Evolutionary conservation across 768 basidiomycete species (phyloP), one percentile per base, ranked within the genome.

Genomic region (Leccinellum luteum): DNA sequence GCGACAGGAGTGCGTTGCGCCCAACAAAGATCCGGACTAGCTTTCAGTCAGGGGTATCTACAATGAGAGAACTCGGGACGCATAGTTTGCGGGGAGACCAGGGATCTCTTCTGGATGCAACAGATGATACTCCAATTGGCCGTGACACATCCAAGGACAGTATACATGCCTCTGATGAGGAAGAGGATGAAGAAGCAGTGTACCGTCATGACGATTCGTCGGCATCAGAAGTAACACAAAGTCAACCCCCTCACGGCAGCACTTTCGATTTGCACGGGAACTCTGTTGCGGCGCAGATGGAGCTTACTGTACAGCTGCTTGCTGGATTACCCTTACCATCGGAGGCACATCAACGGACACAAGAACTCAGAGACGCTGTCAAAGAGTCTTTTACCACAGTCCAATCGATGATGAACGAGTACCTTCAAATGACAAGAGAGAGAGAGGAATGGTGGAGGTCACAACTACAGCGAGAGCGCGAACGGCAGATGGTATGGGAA

Each of bases 391-490:
- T 92, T 12, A 57, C 69, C 2, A 76, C 78, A 0, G 81, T 88
- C 3, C 82, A 85, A 57, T 73, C 70, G 15, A 78, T 89, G 73
- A 68, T 90, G n/a, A 74, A 73, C 51, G 86, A 89, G 56, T 92
- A 90, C 64, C 74, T 85, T 2, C 71, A 79, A 45, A 90, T 94
- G 84, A 77, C 80, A 6, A 77, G 78, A 55, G 86, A 88, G 56
- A 79, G 95, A n/a, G 95, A 97, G 61, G 80, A 82, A 50, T 97
- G 88, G 82, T 94, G 85, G 77, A 79, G 78, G 55, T 73, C 78
- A 30, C 81, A 85, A 63, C 75, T 94, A 10, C 80, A 80, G 60
- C 80, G 82, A 25, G 90, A 93, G 67, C 77, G 79, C 49, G 76
- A 80, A 62, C 77, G 85, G 25, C 85, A 86, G 66, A 75, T 68